phyloP scores from a whole-genome alignment of 129 eudicot species.

The Sambucus nigra region DNA sequence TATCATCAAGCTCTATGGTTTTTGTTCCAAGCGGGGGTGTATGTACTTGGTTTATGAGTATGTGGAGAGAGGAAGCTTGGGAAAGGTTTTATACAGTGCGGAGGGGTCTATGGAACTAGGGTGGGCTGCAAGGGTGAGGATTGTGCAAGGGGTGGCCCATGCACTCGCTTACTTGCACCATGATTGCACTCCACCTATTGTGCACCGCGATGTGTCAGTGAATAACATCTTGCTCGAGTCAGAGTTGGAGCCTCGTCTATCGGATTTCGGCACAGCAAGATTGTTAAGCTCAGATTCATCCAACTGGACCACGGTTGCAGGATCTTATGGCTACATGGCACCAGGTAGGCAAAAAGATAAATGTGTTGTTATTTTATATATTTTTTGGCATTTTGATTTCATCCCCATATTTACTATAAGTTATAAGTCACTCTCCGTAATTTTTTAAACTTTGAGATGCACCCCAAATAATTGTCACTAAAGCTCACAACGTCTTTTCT shows the following conservation, averaged over 20 bases:
- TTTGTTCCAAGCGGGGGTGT: constrained; percentile 41
- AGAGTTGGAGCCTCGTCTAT: constrained; percentile 59
- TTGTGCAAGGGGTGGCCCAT: constrained; percentile 70
- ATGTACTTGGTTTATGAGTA: constrained; percentile 75
- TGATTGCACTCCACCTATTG: constrained; percentile 73
- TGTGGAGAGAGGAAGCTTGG: constrained; percentile 76
- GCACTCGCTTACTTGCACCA: constrained; percentile 91
- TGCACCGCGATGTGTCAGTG: constrained; percentile 67
- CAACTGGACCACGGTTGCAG: constrained; percentile 73
- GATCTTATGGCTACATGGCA: constrained; percentile 95
- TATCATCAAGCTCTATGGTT: constrained; percentile 70
- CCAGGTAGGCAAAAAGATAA: constrained; percentile 49
- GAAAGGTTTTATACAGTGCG: constrained; percentile 38
- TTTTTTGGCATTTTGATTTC: no score
- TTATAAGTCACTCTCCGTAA: no score
- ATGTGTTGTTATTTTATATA: no score
- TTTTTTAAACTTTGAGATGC: no score
- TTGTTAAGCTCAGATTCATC: constrained; percentile 43
- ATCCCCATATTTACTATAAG: no score
- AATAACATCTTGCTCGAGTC: constrained; percentile 65
- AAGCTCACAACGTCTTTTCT: no score
- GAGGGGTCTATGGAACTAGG: constrained; percentile 35
- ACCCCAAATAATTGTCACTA: no score
- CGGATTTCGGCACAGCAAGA: constrained; percentile 91
- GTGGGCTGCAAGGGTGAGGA: constrained; percentile 61